Evolutionary conservation across 2,329 filamentous ascomycete species (phyloP).

Genomic region (Penicillium occitanis): DNA sequence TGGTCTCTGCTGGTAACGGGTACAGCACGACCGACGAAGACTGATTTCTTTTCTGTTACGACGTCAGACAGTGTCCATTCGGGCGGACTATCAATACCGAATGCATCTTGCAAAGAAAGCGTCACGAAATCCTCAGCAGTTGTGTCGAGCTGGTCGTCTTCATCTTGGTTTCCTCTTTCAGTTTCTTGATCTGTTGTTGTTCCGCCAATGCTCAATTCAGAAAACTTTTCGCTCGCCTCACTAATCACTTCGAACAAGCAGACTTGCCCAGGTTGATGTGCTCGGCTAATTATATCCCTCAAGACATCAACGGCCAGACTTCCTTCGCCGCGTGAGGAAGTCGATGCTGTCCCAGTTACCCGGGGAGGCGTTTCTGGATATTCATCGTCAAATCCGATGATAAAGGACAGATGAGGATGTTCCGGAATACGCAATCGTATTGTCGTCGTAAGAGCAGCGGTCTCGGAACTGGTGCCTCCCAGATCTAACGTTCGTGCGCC

Average conservation of each 20-base stretch:
- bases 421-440: conserved; percentile 68
- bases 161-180: background rate
- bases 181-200: background rate
- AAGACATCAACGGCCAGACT: conserved; percentile 69
- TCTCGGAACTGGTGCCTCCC: conserved; percentile 25
- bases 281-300: conserved; percentile 62
- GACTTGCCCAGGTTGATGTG: conserved; percentile 72
- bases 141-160: conserved; percentile 20
- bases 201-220: conserved; percentile 55
- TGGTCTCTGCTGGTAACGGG: conserved; percentile 67
- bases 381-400: conserved; percentile 64
- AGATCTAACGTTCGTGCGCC: conserved; percentile 31
- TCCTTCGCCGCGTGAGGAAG: conserved; percentile 70
- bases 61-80: conserved; percentile 73
- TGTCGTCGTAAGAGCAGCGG: conserved; percentile 30
- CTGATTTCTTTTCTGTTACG: conserved; percentile 78
- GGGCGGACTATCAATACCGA: conserved; percentile 45
- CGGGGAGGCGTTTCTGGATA: conserved; percentile 75
- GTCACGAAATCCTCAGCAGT: conserved; percentile 22
- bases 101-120: conserved; percentile 31
- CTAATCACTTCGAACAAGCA: conserved; percentile 93
- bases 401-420: conserved; percentile 48
- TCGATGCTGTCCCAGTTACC: conserved; percentile 76
- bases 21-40: conserved; percentile 78
- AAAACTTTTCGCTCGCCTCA: conserved; percentile 50